Evolutionary conservation across 2,329 filamentous ascomycete species (phyloP).

Genomic region (Atkinsonella hypoxylon): DNA sequence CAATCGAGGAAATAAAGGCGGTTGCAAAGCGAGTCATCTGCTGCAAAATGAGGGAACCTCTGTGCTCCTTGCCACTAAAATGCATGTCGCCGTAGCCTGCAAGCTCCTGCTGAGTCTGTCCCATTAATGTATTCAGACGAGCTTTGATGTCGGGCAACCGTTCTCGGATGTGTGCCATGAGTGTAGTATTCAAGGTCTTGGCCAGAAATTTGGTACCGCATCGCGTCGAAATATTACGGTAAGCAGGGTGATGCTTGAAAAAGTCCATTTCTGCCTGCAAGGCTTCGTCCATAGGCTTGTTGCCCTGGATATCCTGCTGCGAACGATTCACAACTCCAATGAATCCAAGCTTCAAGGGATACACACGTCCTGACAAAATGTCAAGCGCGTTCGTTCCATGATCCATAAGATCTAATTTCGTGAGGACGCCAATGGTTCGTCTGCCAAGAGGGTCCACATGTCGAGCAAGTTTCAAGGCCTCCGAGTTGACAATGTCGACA

Average conservation of each 20-base stretch:
- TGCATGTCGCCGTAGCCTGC: slow-evolving; percentile 97
- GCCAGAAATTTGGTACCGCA: slow-evolving; percentile 92
- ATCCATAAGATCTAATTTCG: slow-evolving; percentile 97
- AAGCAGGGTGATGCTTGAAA: slow-evolving; percentile 93
- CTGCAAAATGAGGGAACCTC: slow-evolving; percentile 87
- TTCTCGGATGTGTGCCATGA: slow-evolving; percentile 95
- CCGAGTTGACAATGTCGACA: slow-evolving; percentile 96
- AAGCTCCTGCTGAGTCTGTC: slow-evolving; percentile 97
- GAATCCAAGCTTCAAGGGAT: slow-evolving; percentile 92
- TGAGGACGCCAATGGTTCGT: slow-evolving; percentile 91
- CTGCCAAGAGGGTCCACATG: slow-evolving; percentile 93
- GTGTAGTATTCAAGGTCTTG: slow-evolving; percentile 85
- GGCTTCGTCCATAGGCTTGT: slow-evolving; percentile 88
- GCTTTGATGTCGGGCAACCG: slow-evolving; percentile 96
- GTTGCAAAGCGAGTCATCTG: slow-evolving; percentile 97
- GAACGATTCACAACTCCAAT: slow-evolving; percentile 97
- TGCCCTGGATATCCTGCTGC: slow-evolving; percentile 93
- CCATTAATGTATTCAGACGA: slow-evolving; percentile 94
- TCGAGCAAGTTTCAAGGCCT: slow-evolving; percentile 88
- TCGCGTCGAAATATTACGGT: slow-evolving; percentile 85
- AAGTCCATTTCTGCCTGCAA: slow-evolving; percentile 85
- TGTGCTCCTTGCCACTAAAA: slow-evolving; percentile 93
- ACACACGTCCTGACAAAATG: slow-evolving; percentile 93
- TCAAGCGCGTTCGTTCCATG: slow-evolving; percentile 96
- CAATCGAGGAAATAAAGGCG: slow-evolving; percentile 96